These are phyloP conservation scores for Hylodesmum podocarpum DNA, from an alignment of 306 rosid genomes.

Conservation along the genomic window DNA sequence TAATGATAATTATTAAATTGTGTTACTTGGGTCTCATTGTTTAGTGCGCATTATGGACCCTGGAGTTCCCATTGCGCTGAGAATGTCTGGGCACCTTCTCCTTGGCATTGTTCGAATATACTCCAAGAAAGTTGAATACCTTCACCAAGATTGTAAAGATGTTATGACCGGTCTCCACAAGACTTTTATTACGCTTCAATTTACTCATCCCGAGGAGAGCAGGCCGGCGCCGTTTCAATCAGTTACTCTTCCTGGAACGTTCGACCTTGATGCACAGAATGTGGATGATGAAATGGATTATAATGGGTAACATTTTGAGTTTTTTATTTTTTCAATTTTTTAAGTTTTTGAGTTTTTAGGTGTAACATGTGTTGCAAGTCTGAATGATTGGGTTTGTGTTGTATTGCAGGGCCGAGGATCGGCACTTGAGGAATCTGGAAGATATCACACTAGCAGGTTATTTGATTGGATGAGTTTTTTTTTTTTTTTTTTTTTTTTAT, in stretches of 20 bases:
- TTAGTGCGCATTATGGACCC: slow-evolving; percentile 85
- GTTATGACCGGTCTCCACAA: slow-evolving; percentile 48
- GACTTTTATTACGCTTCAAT: slow-evolving; percentile 50
- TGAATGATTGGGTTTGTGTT: slow-evolving; percentile 13
- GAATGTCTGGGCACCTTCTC: slow-evolving; percentile 86
- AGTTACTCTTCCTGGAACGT: slow-evolving; percentile 68
- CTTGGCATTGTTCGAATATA: slow-evolving; percentile 87
- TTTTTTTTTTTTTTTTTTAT: no score
- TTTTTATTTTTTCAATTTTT: not conserved
- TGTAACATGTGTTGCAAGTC: not conserved
- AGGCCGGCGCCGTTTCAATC: slow-evolving; percentile 66
- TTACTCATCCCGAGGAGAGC: slow-evolving; percentile 64
- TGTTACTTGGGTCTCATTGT: not conserved
- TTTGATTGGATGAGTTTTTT: not conserved
- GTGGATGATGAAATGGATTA: slow-evolving; percentile 30
- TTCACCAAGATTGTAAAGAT: slow-evolving; percentile 58
- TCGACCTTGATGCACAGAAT: slow-evolving; percentile 64
- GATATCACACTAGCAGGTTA: slow-evolving; percentile 79
- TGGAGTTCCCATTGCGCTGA: slow-evolving; percentile 80
- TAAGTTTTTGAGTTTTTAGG: not conserved
- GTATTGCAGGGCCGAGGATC: slow-evolving; percentile 48
- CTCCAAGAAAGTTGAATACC: slow-evolving; percentile 79
- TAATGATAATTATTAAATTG: no score
- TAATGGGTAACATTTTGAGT: slow-evolving; percentile 50
- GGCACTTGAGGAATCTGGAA: slow-evolving; percentile 53